Conservation (phyloP, 805 yeast species). For the Suhomyces kilbournensis region DNA sequence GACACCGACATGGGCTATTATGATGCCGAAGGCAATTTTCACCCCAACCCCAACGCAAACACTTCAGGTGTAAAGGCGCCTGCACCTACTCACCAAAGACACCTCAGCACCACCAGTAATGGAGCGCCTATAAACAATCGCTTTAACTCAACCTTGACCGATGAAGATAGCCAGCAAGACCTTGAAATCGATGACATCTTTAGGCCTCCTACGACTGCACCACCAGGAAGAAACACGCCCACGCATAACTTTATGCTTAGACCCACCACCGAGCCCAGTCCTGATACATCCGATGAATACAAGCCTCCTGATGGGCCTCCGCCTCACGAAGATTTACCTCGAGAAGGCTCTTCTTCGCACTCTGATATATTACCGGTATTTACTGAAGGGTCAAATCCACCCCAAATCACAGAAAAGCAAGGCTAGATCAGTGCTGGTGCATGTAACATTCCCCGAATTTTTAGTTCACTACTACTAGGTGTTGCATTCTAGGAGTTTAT, state of each 20-base stretch:
- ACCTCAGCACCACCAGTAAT: constrained; percentile 9
- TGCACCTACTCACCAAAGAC: constrained; percentile 22
- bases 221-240: constrained; percentile 3
- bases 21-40: constrained; percentile 54
- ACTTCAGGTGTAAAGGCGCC: constrained; percentile 14
- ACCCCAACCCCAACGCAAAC: constrained; percentile 32
- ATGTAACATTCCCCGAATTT: neutral
- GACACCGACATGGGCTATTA: constrained; percentile 78
- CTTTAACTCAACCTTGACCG: constrained; percentile 6
- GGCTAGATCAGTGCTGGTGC: neutral
- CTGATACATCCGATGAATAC: neutral
- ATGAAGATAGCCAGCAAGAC: constrained; percentile 8
- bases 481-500: neutral
- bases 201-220: constrained; percentile 5
- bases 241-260: constrained; percentile 4
- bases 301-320: constrained; percentile 1
- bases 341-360: constrained; percentile 7
- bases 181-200: constrained; percentile 4
- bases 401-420: constrained; percentile 6
- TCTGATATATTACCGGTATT: constrained; percentile 13
- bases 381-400: constrained; percentile 11
- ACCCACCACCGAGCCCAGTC: neutral
- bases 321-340: neutral
- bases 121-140: constrained; percentile 14
- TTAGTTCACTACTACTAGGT: neutral